Evolutionary conservation across 164 flowering plant species (phyloP).

Genomic region (Tinospora cordifolia): DNA sequence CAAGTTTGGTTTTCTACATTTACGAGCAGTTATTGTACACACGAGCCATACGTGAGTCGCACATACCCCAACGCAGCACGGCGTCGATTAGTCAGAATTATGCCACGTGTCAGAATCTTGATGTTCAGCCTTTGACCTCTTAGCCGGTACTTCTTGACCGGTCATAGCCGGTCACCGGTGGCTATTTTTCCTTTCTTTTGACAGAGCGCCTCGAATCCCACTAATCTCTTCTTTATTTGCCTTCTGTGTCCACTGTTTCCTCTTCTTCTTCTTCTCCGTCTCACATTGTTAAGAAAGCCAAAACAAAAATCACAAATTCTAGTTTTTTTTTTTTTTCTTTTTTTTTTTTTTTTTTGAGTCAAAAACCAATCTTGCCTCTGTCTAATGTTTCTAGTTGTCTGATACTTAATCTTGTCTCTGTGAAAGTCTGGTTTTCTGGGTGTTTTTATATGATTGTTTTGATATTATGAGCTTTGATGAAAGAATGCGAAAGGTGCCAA

Average conservation of each 20-base stretch:
- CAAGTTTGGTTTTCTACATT: too few relatives aligned
- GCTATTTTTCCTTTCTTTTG: too few relatives aligned
- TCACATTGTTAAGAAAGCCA: background rate
- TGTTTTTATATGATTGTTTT: background rate
- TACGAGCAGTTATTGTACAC: background rate
- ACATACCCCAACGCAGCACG: background rate
- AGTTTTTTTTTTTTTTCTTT: background rate
- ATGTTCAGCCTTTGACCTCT: background rate
- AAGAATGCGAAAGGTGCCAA: background rate
- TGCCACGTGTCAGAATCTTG: background rate
- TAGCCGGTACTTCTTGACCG: background rate
- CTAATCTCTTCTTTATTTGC: background rate
- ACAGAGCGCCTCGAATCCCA: background rate
- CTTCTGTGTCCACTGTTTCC: background rate
- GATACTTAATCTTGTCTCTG: background rate
- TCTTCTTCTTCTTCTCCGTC: background rate
- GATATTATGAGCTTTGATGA: background rate
- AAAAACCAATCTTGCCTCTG: background rate
- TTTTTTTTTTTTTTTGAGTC: too few relatives aligned
- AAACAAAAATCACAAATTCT: too few relatives aligned
- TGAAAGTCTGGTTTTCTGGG: background rate
- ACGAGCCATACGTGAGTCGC: conserved; percentile 1
- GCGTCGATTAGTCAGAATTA: background rate
- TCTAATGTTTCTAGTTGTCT: too few relatives aligned
- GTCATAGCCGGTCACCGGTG: conserved; percentile 1